Evolutionary conservation across 2,329 filamentous ascomycete genomes (phyloP), one percentile per base, ranked within the genome.

Genomic region (Didymella pinodella): DNA sequence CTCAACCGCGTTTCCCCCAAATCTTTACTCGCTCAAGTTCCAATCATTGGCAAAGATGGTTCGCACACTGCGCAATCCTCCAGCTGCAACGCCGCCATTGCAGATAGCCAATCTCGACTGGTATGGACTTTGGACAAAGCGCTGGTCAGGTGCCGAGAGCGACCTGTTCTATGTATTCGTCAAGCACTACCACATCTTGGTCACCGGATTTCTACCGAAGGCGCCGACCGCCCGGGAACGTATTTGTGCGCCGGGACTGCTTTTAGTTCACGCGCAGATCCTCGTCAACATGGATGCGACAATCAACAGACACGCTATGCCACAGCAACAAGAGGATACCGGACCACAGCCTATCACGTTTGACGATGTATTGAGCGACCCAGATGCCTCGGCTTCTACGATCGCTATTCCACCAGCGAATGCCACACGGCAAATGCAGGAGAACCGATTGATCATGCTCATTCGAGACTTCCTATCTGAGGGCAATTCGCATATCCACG

Each of bases 81-180:
- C 57, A 20, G 48, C 31, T 11, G 84, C 87, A 1, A 84, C 88
- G 8, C 80, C 89, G 52, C 89, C 92, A 1, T 74, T 93, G 38
- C 85, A 88, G 29, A 86, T 90, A 5, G 84, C 87, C 29, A 87
- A 89, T 64, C 88, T 96, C n/a, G 82, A 88, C 43, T 97, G 93
- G 93, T 87, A 90, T 68, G 91, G 92, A 0, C 88, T 88, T 0
- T 97, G 93, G 93, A 82, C 91, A 7, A 86, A 90, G 38, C 87
- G 92, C 61, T 97, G 93, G 93, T 89, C 87, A 61, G 93, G 93
- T 14, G 87, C 88, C 2, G 93, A 97, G 68, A 96, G 90, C 4
- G 93, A 97, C 71, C 81, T 97, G 32, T 92, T 97, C 73, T 97
- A 94, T 78, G 90, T 96, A 44, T 97, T 97, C 71, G 87, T 88